A percentile compares a stretch with the other conserved stretches of the same genome.
Conservation (phyloP, 2,329 filamentous ascomycete species). For the Eutypella sp. region DNA sequence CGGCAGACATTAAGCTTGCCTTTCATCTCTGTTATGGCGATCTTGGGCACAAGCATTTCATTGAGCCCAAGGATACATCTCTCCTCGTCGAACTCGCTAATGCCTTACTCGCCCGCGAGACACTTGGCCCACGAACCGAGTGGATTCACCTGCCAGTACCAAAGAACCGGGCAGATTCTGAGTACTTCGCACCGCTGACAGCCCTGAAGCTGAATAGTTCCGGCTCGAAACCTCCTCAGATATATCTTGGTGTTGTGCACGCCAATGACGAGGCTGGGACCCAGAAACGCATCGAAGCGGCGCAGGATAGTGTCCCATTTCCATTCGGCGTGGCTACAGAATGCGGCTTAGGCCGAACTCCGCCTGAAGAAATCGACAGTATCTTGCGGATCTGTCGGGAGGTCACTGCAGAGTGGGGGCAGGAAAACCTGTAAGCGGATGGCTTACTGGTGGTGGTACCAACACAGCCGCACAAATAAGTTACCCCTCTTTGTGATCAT, state of each 20-base stretch:
- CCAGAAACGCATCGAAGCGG: constrained; percentile 17
- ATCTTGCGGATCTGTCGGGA: constrained; percentile 18
- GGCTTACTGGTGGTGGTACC: too few species aligned
- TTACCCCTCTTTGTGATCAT: too few species aligned
- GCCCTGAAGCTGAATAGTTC: constrained; percentile 11
- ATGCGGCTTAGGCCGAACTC: constrained; percentile 20
- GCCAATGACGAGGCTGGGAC: constrained; percentile 18
- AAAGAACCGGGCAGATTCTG: constrained; percentile 16
- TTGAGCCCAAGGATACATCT: constrained; percentile 16
- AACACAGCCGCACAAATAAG: too few species aligned
- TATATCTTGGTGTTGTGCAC: constrained; percentile 21
- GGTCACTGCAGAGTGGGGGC: constrained; percentile 7
- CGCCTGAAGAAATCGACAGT: constrained; percentile 18
- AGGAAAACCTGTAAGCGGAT: constrained; percentile 4
- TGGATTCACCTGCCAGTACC: constrained; percentile 23
- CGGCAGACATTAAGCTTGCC: constrained; percentile 15
- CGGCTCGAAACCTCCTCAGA: constrained; percentile 9
- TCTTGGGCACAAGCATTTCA: constrained; percentile 16
- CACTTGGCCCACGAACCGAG: constrained; percentile 12
- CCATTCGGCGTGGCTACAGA: constrained; percentile 20
- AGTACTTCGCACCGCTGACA: constrained; percentile 16
- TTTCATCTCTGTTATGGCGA: constrained; percentile 23
- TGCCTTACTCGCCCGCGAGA: constrained; percentile 15
- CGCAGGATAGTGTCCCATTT: constrained; percentile 15
- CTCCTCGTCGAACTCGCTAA: constrained; percentile 16